Conservation (phyloP, 192 early-diverging fungal species). For the Entomortierella lignicola region DNA sequence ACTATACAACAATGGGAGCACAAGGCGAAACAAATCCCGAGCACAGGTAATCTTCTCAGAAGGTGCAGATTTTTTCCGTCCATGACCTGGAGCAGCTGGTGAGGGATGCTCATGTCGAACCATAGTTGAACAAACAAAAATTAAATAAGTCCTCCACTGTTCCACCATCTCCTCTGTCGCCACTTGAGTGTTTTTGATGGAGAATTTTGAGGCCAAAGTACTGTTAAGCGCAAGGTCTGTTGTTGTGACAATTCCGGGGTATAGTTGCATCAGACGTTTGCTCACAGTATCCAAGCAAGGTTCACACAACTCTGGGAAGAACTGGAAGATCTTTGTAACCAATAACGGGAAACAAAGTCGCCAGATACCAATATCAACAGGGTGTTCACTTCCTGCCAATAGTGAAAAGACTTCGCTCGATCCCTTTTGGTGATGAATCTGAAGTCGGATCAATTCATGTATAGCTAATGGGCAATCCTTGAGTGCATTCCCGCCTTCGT, state of each 20-base stretch:
- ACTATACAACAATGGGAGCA: constrained; percentile 73
- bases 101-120: constrained; percentile 55
- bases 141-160: constrained; percentile 81
- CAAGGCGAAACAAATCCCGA: constrained; percentile 71
- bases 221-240: constrained; percentile 63
- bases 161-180: constrained; percentile 73
- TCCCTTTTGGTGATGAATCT: constrained; percentile 64
- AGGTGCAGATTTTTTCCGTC: constrained; percentile 56
- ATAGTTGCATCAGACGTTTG: constrained; percentile 69
- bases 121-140: constrained; percentile 78
- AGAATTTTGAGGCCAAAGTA: constrained; percentile 59
- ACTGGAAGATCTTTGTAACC: constrained; percentile 68
- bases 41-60: constrained; percentile 64
- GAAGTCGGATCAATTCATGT: constrained; percentile 55
- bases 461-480: constrained; percentile 56
- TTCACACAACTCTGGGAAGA: constrained; percentile 58
- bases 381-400: constrained; percentile 68
- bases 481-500: constrained; percentile 59
- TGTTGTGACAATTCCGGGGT: constrained; percentile 67
- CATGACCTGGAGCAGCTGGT: constrained; percentile 49
- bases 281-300: constrained; percentile 69
- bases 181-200: constrained; percentile 57
- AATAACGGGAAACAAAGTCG: constrained; percentile 73
- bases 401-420: constrained; percentile 65
- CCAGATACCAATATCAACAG: constrained; percentile 74